Percentiles rank a stretch among this genome's conserved stretches.
Evolutionary conservation across 1,284 basidiomycete species (phyloP).

Genomic region (Leccinum angustisporum): DNA sequence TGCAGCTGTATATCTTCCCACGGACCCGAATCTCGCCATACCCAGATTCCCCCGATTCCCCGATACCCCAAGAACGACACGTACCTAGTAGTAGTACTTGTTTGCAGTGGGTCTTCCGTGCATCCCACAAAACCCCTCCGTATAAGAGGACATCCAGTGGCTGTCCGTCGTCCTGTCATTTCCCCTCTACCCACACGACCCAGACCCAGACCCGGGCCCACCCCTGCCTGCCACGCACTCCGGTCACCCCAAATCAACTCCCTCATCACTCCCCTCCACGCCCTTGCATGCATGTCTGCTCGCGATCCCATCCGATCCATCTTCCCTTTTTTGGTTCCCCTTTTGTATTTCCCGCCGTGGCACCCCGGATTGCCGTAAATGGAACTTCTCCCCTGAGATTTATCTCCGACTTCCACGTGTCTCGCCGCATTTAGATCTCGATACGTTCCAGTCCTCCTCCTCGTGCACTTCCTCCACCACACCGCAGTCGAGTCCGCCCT

Average conservation of each 20-base stretch:
- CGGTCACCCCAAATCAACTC: slow-evolving; percentile 28
- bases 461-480: slow-evolving; percentile 17
- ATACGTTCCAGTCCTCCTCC: slow-evolving; percentile 14
- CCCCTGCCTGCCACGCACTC: slow-evolving; percentile 17
- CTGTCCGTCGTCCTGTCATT: slow-evolving; percentile 17
- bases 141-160: slow-evolving; percentile 27
- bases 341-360: slow-evolving; percentile 29
- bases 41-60: slow-evolving; percentile 30
- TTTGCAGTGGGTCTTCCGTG: background rate
- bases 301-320: slow-evolving; percentile 26
- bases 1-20: slow-evolving; percentile 30
- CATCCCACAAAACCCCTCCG: background rate
- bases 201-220: slow-evolving; percentile 17
- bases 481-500: slow-evolving; percentile 27
- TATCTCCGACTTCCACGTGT: slow-evolving; percentile 36
- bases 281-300: slow-evolving; percentile 21
- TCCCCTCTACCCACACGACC: slow-evolving; percentile 32
- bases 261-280: slow-evolving; percentile 18
- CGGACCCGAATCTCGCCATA: slow-evolving; percentile 18
- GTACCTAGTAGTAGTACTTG: background rate
- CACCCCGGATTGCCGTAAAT: slow-evolving; percentile 35
- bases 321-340: slow-evolving; percentile 13
- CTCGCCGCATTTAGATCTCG: slow-evolving; percentile 25
- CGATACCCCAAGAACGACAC: background rate
- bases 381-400: slow-evolving; percentile 25